phyloP scores from a whole-genome alignment of 495 filamentous ascomycete species.

The Jackrogersella minutella region DNA sequence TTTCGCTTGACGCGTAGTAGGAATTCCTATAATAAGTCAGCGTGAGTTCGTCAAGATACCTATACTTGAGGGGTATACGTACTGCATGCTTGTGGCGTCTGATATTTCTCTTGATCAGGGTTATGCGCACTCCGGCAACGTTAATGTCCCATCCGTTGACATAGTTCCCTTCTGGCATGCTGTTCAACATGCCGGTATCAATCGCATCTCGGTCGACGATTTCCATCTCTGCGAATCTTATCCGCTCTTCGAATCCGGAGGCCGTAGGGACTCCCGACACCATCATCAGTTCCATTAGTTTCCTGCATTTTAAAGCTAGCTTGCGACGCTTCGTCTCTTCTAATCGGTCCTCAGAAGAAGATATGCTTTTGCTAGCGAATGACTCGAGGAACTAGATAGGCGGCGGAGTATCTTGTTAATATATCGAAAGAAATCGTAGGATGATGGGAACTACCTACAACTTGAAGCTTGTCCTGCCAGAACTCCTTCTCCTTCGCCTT shows the following conservation, averaged over 20 bases:
- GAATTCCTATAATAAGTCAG: constrained; percentile 74
- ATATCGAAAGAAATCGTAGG: not conserved
- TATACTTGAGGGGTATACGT: constrained; percentile 45
- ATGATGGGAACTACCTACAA: constrained; percentile 66
- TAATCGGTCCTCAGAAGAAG: constrained; percentile 91
- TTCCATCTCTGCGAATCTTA: constrained; percentile 95
- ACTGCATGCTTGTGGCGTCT: constrained; percentile 93
- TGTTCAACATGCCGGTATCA: constrained; percentile 83
- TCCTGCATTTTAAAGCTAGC: constrained; percentile 89
- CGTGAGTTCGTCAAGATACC: not conserved
- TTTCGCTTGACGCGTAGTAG: constrained; percentile 80
- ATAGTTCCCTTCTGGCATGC: constrained; percentile 86
- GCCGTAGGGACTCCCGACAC: constrained; percentile 95
- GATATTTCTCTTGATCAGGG: constrained; percentile 82
- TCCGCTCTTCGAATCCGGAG: constrained; percentile 95
- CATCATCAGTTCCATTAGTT: constrained; percentile 98
- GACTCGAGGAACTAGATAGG: constrained; percentile 84
- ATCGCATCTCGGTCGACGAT: constrained; percentile 93
- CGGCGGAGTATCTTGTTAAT: constrained; percentile 15
- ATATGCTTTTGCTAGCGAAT: constrained; percentile 97
- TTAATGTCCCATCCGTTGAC: constrained; percentile 98
- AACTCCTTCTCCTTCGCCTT: constrained; percentile 98
- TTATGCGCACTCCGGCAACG: constrained; percentile 86
- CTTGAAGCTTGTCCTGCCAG: constrained; percentile 97
- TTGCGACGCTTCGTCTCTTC: constrained; percentile 97